Conservation (phyloP, 2,329 filamentous ascomycete species). For the Neofusicoccum parvum region DNA sequence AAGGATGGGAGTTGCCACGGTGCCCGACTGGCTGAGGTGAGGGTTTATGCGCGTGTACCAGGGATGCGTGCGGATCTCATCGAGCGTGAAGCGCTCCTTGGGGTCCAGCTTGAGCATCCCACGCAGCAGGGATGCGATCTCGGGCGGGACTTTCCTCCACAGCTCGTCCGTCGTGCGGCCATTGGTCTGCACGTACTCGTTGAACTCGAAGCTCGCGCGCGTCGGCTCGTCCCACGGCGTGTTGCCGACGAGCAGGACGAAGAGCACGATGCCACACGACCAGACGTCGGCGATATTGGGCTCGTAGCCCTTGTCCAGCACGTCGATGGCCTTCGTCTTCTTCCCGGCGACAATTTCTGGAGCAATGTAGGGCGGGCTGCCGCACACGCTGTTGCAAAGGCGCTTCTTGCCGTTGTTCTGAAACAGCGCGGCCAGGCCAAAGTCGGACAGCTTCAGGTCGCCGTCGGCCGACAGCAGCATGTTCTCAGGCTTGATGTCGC, state of each 20-base stretch:
- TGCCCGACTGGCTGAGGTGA: slow-evolving; percentile 73
- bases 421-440: slow-evolving; percentile 93
- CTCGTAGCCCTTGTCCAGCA: slow-evolving; percentile 63
- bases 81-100: slow-evolving; percentile 75
- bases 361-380: slow-evolving; percentile 95
- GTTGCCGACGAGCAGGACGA: slow-evolving; percentile 92
- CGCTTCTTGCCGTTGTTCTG: slow-evolving; percentile 84
- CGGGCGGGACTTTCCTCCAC: slow-evolving; percentile 76
- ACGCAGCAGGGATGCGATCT: slow-evolving; percentile 78
- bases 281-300: slow-evolving; percentile 89
- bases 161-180: slow-evolving; percentile 83
- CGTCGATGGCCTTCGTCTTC: slow-evolving; percentile 48
- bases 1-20: slow-evolving; percentile 74
- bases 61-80: slow-evolving; percentile 84
- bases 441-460: slow-evolving; percentile 92
- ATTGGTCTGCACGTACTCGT: slow-evolving; percentile 78
- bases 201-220: slow-evolving; percentile 81
- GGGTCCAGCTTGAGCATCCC: slow-evolving; percentile 90
- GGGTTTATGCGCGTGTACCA: slow-evolving; percentile 89
- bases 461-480: slow-evolving; percentile 84
- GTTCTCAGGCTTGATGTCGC: slow-evolving; percentile 79
- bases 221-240: slow-evolving; percentile 98
- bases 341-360: slow-evolving; percentile 75
- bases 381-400: slow-evolving; percentile 84
- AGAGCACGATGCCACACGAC: slow-evolving; percentile 97